Percentiles rank a stretch among this genome's conserved stretches.
Evolutionary conservation across 2,329 filamentous ascomycete species (phyloP).

Genomic region (Aspergillus sergii): DNA sequence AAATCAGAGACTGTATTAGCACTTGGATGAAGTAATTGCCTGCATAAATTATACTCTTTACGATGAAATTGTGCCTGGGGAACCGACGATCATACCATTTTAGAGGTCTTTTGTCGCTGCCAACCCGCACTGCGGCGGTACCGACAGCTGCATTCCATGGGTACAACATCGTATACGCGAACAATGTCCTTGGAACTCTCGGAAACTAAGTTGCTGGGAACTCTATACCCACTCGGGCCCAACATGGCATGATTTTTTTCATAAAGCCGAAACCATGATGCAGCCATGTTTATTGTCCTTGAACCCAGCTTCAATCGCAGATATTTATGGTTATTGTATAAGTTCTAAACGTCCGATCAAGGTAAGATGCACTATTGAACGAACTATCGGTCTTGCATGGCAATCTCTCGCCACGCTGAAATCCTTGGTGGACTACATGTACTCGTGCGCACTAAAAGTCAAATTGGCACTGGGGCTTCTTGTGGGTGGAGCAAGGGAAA

Average conservation of each 20-base stretch:
- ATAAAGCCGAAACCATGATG: not conserved
- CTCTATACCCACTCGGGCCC: not conserved
- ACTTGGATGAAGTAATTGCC: not conserved
- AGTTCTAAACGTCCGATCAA: not conserved
- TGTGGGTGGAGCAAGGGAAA: constrained; percentile 1
- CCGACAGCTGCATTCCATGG: not conserved
- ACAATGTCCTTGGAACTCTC: not conserved
- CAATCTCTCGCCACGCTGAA: not conserved
- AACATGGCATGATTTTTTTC: not conserved
- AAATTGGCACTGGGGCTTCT: not conserved
- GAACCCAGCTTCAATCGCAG: not conserved
- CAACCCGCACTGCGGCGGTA: not conserved
- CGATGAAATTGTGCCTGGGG: not conserved
- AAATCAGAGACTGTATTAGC: not conserved
- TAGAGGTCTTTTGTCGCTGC: not conserved
- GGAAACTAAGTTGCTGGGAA: not conserved
- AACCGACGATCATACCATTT: not conserved
- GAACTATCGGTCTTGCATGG: not conserved
- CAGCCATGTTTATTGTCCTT: not conserved
- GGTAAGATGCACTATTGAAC: not conserved
- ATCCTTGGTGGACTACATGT: not conserved
- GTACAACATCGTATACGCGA: not conserved
- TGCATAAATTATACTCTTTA: not conserved
- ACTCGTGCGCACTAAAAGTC: not conserved
- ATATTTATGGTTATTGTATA: not conserved